Percentiles rank a stretch among this genome's conserved stretches.
Evolutionary conservation across 345 rosid species (phyloP).

Genomic region (Bruguiera gymnorhiza): DNA sequence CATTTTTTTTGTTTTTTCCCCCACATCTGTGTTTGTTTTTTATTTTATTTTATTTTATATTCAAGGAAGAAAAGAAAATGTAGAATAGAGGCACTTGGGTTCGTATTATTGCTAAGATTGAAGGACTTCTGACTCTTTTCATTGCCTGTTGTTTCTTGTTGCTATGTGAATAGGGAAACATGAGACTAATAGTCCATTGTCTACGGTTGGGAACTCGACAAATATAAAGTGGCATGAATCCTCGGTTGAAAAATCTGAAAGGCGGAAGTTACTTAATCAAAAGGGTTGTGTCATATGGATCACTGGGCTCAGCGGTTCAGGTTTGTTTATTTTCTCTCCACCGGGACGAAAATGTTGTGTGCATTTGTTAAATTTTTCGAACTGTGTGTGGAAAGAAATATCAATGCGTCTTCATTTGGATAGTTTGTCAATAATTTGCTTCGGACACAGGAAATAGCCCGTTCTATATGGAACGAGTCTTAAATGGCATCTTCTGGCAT

Average conservation of each 20-base stretch:
- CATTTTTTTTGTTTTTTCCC: too few species aligned
- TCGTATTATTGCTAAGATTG: not conserved
- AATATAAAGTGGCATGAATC: conserved; percentile 30
- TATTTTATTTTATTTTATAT: not conserved
- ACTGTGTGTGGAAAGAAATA: not conserved
- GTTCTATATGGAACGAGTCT: too few species aligned
- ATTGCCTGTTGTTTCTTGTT: not conserved
- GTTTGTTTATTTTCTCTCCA: conserved; percentile 4
- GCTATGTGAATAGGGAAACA: conserved; percentile 11
- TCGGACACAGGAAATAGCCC: too few species aligned
- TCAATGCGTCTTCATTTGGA: not conserved
- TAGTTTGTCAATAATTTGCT: too few species aligned
- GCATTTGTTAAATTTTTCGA: not conserved
- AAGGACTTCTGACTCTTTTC: not conserved
- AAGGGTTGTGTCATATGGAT: conserved; percentile 33
- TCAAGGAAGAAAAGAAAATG: too few species aligned
- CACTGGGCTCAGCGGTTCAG: conserved; percentile 33
- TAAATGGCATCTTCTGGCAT: not conserved
- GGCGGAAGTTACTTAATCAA: conserved; percentile 24
- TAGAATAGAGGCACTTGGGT: too few species aligned
- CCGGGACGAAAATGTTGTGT: not conserved
- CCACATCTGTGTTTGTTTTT: not conserved
- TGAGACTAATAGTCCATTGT: not conserved
- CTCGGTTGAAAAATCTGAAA: conserved; percentile 16
- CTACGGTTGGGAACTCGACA: conserved; percentile 25